phyloP scores from a whole-genome alignment of 306 rosid species.

The Ormosia emarginata region DNA sequence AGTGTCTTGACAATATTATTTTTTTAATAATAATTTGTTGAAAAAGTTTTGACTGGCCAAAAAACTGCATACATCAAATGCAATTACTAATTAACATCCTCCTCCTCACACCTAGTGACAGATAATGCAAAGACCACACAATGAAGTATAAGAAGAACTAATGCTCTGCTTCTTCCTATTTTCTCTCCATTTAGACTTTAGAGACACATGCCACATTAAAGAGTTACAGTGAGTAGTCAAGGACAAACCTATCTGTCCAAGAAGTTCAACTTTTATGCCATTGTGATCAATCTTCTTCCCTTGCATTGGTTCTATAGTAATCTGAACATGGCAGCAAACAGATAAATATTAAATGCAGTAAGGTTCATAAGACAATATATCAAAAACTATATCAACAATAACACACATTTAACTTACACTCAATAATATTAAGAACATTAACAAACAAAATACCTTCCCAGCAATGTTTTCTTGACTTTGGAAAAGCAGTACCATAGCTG shows the following conservation, averaged over 20 bases:
- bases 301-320: constrained; percentile 83
- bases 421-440: not conserved
- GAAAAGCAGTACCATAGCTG: constrained; percentile 81
- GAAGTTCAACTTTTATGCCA: constrained; percentile 93
- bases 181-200: not conserved
- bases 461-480: constrained; percentile 96
- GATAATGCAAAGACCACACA: no score
- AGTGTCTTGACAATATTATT: not conserved
- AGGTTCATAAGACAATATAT: not conserved
- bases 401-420: not conserved
- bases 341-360: not conserved
- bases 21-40: not conserved
- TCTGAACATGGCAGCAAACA: constrained; percentile 41
- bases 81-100: no score
- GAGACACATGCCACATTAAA: not conserved
- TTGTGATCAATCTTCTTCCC: constrained; percentile 96
- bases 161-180: not conserved
- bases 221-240: constrained; percentile 11
- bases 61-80: no score
- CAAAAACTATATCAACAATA: not conserved
- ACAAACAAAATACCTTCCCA: constrained; percentile 64
- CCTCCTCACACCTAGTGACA: no score
- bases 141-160: no score
- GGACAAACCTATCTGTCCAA: constrained; percentile 88
- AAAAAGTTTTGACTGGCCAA: not conserved